Evolutionary conservation across 2,329 filamentous ascomycete species (phyloP).

Genomic region (Magnaporthales sp.): DNA sequence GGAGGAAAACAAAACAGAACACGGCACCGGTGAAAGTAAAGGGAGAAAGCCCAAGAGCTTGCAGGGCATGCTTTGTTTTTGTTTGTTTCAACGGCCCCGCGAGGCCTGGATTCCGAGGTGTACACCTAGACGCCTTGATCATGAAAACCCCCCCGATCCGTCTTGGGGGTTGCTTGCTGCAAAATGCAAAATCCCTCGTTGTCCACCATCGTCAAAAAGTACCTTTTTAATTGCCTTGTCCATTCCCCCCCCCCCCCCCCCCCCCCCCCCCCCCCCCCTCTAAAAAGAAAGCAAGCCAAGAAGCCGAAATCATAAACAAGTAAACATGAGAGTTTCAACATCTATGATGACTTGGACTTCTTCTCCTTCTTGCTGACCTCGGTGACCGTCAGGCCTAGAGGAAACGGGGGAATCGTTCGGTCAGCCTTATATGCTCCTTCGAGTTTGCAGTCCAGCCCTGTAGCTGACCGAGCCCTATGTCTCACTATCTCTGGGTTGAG

Average conservation of each 20-base stretch:
- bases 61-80: background rate
- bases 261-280: background rate
- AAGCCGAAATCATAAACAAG: slow-evolving; percentile 1
- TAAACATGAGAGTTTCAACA: slow-evolving; percentile 1
- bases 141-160: background rate
- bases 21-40: background rate
- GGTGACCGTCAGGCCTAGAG: slow-evolving; percentile 41
- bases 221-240: background rate
- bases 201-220: background rate
- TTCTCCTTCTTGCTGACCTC: slow-evolving; percentile 54
- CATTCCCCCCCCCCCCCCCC: background rate
- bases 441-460: background rate
- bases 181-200: background rate
- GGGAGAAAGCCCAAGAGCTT: background rate
- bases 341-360: slow-evolving; percentile 32
- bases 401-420: background rate
- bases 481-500: background rate
- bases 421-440: slow-evolving; percentile 9
- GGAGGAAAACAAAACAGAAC: background rate
- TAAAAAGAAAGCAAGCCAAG: background rate
- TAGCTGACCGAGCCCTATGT: background rate
- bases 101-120: background rate
- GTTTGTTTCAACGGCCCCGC: slow-evolving; percentile 2
- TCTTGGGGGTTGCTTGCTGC: background rate
- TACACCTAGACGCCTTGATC: slow-evolving; percentile 1